These are phyloP conservation scores for Neofusicoccum parvum DNA, from an alignment of 2,329 filamentous ascomycete genomes.

Conservation along the genomic window DNA sequence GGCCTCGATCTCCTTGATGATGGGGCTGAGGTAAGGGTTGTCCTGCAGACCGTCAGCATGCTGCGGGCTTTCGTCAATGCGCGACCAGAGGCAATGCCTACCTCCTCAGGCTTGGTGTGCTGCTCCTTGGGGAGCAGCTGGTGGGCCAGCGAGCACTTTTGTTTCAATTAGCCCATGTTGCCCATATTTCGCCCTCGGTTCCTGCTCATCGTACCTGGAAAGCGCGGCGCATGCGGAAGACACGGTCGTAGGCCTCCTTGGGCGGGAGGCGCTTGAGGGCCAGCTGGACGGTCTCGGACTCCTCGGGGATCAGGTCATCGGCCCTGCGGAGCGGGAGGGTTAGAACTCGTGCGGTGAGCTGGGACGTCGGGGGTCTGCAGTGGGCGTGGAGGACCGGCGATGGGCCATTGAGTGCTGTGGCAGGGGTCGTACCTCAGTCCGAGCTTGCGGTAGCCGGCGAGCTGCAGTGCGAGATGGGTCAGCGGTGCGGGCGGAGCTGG, in stretches of 20 bases:
- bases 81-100: conserved; percentile 38
- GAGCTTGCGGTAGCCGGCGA: conserved; percentile 89
- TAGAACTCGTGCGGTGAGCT: conserved; percentile 26
- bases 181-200: background rate
- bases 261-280: conserved; percentile 88
- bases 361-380: background rate
- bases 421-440: conserved; percentile 72
- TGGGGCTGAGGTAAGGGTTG: conserved; percentile 64
- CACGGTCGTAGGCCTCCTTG: conserved; percentile 92
- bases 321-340: conserved; percentile 59
- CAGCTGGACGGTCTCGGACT: conserved; percentile 81
- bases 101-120: conserved; percentile 69
- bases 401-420: conserved; percentile 4
- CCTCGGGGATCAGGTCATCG: conserved; percentile 94
- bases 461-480: conserved; percentile 33
- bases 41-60: conserved; percentile 54
- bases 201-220: conserved; percentile 66
- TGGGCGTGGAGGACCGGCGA: background rate
- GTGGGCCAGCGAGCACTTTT: conserved; percentile 66
- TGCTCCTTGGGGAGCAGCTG: conserved; percentile 65
- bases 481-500: conserved; percentile 3
- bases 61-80: background rate
- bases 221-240: conserved; percentile 95
- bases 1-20: conserved; percentile 69
- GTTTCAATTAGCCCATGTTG: conserved; percentile 26